phyloP scores from a whole-genome alignment of 805 yeast genomes.

The Kodamaea laetipori region DNA sequence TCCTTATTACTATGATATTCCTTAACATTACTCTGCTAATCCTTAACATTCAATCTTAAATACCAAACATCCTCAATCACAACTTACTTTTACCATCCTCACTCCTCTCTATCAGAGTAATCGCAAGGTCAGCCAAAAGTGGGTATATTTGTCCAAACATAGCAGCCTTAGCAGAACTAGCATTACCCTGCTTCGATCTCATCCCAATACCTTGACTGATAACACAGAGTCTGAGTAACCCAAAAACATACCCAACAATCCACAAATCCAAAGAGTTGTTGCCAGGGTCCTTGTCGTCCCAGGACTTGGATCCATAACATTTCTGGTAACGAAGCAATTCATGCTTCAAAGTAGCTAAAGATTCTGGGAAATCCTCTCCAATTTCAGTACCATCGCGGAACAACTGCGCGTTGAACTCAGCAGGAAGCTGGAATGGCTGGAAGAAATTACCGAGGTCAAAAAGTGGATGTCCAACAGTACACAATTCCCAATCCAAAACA shows the following conservation, averaged over 20 bases:
- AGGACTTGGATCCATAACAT: slow-evolving; percentile 23
- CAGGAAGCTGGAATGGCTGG: slow-evolving; percentile 51
- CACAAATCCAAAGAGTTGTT: slow-evolving; percentile 50
- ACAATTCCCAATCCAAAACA: slow-evolving; percentile 66
- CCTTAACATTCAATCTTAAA: too few relatives aligned
- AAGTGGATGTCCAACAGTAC: slow-evolving; percentile 65
- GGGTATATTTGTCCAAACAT: slow-evolving; percentile 39
- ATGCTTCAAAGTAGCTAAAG: slow-evolving; percentile 21
- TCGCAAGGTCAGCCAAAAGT: slow-evolving; percentile 32
- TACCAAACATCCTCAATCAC: too few relatives aligned
- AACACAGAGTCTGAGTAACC: slow-evolving; percentile 54
- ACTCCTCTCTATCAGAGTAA: slow-evolving; percentile 18
- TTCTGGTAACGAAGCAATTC: slow-evolving; percentile 31
- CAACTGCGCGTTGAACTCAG: slow-evolving; percentile 14
- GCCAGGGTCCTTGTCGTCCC: slow-evolving; percentile 36
- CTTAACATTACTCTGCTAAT: too few relatives aligned
- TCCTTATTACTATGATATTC: too few relatives aligned
- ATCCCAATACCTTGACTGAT: slow-evolving; percentile 66
- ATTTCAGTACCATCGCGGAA: slow-evolving; percentile 22
- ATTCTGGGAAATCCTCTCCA: slow-evolving; percentile 35
- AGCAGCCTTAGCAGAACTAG: slow-evolving; percentile 54
- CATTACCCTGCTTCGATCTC: slow-evolving; percentile 52
- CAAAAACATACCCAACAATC: slow-evolving; percentile 58
- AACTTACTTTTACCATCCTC: slow-evolving; percentile 10
- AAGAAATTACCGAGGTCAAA: slow-evolving; percentile 61